These are phyloP conservation scores for Candida peoriensis DNA, from an alignment of 805 yeast species.

Conservation along the genomic window DNA sequence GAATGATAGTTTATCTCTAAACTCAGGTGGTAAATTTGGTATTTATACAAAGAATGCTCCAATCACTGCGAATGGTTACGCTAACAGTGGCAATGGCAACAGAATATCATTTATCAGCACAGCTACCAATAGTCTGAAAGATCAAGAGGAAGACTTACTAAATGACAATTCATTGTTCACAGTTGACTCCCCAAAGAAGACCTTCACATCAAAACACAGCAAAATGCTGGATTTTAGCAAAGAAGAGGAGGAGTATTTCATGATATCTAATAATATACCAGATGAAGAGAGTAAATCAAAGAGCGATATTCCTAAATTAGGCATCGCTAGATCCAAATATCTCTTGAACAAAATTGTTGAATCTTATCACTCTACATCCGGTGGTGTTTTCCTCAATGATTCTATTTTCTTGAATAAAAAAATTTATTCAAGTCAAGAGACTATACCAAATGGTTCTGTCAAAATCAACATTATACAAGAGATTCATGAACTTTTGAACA, in stretches of 20 bases:
- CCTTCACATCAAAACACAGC: not conserved
- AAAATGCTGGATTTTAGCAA: too few species aligned
- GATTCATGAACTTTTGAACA: slow-evolving; percentile 11
- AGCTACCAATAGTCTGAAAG: not conserved
- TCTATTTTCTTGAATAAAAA: slow-evolving; percentile 13
- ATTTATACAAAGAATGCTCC: not conserved
- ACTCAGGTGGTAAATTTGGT: not conserved
- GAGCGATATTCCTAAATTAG: slow-evolving; percentile 6
- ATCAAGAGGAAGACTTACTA: not conserved
- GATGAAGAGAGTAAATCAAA: slow-evolving; percentile 3
- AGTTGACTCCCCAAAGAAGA: not conserved
- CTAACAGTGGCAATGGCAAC: not conserved
- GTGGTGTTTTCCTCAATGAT: slow-evolving; percentile 14
- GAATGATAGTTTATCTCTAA: slow-evolving; percentile 14
- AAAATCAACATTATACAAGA: slow-evolving; percentile 23
- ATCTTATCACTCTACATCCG: slow-evolving; percentile 16
- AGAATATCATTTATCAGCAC: slow-evolving; percentile 1
- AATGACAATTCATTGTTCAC: too few species aligned
- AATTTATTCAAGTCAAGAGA: slow-evolving; percentile 12
- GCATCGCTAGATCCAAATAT: slow-evolving; percentile 10
- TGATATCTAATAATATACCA: not conserved
- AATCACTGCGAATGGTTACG: not conserved
- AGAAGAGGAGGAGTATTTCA: too few species aligned
- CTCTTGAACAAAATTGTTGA: slow-evolving; percentile 12
- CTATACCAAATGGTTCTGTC: slow-evolving; percentile 17